Evolutionary conservation across 108 stramenopile species (phyloP).

Genomic region (Cyclotella cryptica): DNA sequence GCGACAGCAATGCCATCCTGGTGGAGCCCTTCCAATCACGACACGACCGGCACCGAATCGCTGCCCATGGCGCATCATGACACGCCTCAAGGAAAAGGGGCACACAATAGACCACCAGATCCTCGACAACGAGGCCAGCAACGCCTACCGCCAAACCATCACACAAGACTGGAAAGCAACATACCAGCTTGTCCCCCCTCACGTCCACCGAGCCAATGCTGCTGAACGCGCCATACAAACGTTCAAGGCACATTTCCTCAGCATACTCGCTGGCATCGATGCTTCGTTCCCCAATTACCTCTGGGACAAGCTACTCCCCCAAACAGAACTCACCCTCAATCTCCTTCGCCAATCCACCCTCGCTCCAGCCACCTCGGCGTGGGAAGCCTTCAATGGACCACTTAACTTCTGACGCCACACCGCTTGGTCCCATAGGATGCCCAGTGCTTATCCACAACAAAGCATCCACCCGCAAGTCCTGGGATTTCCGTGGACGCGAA

Average conservation of each 20-base stretch:
- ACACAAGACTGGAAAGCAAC: slow-evolving; percentile 6
- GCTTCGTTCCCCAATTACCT: slow-evolving; percentile 41
- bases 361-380: slow-evolving; percentile 4
- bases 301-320: slow-evolving; percentile 51
- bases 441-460: slow-evolving; percentile 8
- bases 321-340: slow-evolving; percentile 51
- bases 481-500: slow-evolving; percentile 6
- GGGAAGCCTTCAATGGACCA: background rate
- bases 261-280: slow-evolving; percentile 41
- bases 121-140: slow-evolving; percentile 19
- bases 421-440: slow-evolving; percentile 9
- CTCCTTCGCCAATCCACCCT: slow-evolving; percentile 44
- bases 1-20: slow-evolving; percentile 14
- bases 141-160: slow-evolving; percentile 7
- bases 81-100: background rate
- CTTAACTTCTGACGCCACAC: slow-evolving; percentile 10
- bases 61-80: slow-evolving; percentile 16
- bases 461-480: background rate
- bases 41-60: background rate
- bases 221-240: slow-evolving; percentile 62
- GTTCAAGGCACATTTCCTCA: slow-evolving; percentile 59
- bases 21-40: slow-evolving; percentile 12
- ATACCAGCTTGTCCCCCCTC: slow-evolving; percentile 54
- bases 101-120: slow-evolving; percentile 15
- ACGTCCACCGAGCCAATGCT: slow-evolving; percentile 48